phyloP scores from a whole-genome alignment of 2,329 filamentous ascomycete species.

The Blumeriella jaapii region DNA sequence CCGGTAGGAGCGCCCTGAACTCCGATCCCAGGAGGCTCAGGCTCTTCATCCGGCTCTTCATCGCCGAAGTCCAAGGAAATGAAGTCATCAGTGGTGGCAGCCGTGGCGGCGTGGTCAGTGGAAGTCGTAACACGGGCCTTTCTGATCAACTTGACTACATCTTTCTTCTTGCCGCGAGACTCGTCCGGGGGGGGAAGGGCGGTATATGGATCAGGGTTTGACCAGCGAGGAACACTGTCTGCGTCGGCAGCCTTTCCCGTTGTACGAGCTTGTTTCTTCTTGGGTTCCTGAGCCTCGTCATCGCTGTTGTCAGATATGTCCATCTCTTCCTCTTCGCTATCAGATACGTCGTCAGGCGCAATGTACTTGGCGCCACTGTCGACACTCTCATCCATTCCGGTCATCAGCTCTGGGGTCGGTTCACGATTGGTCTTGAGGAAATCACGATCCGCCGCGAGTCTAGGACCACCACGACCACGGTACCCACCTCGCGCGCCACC shows the following conservation, averaged over 20 bases:
- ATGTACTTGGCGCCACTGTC: conserved; percentile 37
- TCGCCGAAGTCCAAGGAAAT: conserved; percentile 71
- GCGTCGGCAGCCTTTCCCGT: conserved; percentile 30
- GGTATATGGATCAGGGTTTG: conserved; percentile 90
- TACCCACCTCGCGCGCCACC: conserved; percentile 17
- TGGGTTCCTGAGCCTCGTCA: conserved; percentile 29
- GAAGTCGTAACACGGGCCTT: conserved; percentile 64
- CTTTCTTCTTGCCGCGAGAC: conserved; percentile 60
- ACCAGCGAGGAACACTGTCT: conserved; percentile 63
- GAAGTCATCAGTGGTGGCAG: conserved; percentile 64
- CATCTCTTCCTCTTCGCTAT: conserved; percentile 51
- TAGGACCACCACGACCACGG: conserved; percentile 21
- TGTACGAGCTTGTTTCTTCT: conserved; percentile 33
- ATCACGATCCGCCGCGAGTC: conserved; percentile 25
- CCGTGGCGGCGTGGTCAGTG: conserved; percentile 34
- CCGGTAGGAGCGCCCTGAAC: conserved; percentile 20
- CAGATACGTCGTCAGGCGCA: conserved; percentile 45
- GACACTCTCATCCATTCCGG: conserved; percentile 25
- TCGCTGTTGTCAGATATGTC: conserved; percentile 36
- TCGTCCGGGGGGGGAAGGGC: conserved; percentile 72
- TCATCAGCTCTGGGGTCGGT: conserved; percentile 28
- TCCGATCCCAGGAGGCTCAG: conserved; percentile 8
- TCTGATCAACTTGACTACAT: conserved; percentile 83
- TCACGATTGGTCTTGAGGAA: conserved; percentile 27
- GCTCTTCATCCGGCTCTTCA: conserved; percentile 18